Percentiles rank a stretch among this genome's conserved stretches.
Evolutionary conservation across 2,329 filamentous ascomycete species (phyloP).

Genomic region (Pseudocercospora fuligena): DNA sequence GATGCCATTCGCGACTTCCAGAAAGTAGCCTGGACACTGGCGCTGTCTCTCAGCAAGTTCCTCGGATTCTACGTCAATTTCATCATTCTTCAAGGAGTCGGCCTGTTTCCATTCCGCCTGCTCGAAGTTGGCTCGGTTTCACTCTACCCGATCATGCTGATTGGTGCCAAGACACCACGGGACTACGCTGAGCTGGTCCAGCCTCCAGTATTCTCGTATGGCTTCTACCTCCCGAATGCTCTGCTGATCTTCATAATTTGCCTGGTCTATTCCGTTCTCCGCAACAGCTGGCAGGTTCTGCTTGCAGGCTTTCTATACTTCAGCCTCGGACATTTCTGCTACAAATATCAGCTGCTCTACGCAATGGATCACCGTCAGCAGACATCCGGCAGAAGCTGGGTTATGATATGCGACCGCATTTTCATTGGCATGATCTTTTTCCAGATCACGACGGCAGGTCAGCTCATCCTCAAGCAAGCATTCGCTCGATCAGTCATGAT

Average conservation of each 20-base stretch:
- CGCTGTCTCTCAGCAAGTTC: slow-evolving; percentile 73
- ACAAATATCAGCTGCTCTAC: slow-evolving; percentile 97
- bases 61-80: slow-evolving; percentile 90
- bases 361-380: slow-evolving; percentile 98
- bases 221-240: slow-evolving; percentile 91
- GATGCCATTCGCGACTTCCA: slow-evolving; percentile 79
- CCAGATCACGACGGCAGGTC: slow-evolving; percentile 86
- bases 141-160: slow-evolving; percentile 78
- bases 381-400: slow-evolving; percentile 91
- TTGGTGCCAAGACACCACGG: slow-evolving; percentile 83
- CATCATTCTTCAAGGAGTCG: slow-evolving; percentile 91
- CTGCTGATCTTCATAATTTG: slow-evolving; percentile 94
- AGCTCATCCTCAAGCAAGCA: slow-evolving; percentile 75
- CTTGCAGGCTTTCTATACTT: slow-evolving; percentile 84
- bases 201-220: slow-evolving; percentile 90
- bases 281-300: slow-evolving; percentile 78
- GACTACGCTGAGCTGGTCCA: slow-evolving; percentile 82
- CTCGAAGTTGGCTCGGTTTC: slow-evolving; percentile 86
- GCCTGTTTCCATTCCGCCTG: slow-evolving; percentile 88
- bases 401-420: slow-evolving; percentile 92
- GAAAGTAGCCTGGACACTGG: slow-evolving; percentile 75
- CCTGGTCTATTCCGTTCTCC: slow-evolving; percentile 88
- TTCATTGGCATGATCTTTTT: slow-evolving; percentile 86
- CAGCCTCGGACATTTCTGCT: slow-evolving; percentile 80
- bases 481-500: slow-evolving; percentile 75